Percentiles rank a stretch among this genome's conserved stretches.
Evolutionary conservation across 768 basidiomycete genomes (phyloP).

Genomic region (Boletellus emodensis): DNA sequence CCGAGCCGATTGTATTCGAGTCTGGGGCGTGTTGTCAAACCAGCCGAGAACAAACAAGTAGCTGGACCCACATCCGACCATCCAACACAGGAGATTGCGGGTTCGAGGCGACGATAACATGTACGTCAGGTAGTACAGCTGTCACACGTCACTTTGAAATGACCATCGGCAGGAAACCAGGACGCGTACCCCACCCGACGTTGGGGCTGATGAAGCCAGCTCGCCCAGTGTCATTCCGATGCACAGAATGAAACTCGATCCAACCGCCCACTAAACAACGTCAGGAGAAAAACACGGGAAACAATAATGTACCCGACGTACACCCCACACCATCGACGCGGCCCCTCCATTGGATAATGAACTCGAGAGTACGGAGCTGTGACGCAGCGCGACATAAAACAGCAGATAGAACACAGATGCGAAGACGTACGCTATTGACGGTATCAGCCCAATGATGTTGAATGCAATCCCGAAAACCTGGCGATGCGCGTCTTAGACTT

Average conservation of each 20-base stretch:
- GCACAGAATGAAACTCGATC: slow-evolving; percentile 32
- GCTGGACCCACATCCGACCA: slow-evolving; percentile 53
- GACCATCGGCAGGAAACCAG: background rate
- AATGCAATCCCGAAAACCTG: slow-evolving; percentile 69
- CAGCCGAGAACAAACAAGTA: background rate
- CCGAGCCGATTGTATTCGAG: slow-evolving; percentile 48
- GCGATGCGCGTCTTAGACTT: slow-evolving; percentile 3
- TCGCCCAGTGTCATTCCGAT: slow-evolving; percentile 38
- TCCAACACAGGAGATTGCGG: slow-evolving; percentile 58
- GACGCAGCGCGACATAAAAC: background rate
- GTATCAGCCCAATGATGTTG: slow-evolving; percentile 65
- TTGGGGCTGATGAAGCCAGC: slow-evolving; percentile 36
- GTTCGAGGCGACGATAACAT: slow-evolving; percentile 49
- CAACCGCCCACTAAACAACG: slow-evolving; percentile 31
- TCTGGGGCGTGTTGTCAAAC: slow-evolving; percentile 25
- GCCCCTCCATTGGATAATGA: slow-evolving; percentile 47
- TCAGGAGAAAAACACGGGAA: background rate
- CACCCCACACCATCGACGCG: slow-evolving; percentile 41
- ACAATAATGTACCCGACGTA: slow-evolving; percentile 10
- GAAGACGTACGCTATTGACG: slow-evolving; percentile 50
- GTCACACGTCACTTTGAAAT: background rate
- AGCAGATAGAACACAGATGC: slow-evolving; percentile 11
- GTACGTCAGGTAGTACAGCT: slow-evolving; percentile 67
- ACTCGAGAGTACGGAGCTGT: slow-evolving; percentile 39
- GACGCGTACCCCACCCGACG: slow-evolving; percentile 33